Base-by-base conservation (phyloP, 2,329 filamentous ascomycete genomes). In the Chrysosporium queenslandicum region DNA sequence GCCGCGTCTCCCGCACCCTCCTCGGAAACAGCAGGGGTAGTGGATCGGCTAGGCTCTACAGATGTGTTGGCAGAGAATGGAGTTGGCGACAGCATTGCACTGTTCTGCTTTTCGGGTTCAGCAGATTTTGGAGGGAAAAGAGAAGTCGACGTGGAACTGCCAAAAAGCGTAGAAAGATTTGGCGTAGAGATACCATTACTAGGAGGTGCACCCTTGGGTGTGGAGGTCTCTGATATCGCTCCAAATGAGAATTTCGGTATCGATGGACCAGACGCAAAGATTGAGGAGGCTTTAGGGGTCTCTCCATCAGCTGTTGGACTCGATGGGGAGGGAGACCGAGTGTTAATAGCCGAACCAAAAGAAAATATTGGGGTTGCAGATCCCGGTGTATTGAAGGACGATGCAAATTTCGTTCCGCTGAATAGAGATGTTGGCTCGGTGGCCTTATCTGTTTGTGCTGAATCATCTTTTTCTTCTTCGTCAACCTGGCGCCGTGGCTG, bases 1-100 rank as follows among this genome's bases (percentile, higher is more conserved):
- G 63, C 65, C 25, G 68, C 60, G 48, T 70, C 66, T 16, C 66
- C 64, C 2, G 67, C 67, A 27, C 65, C 68, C 20, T 67, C 67
- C 46, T 72, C 71, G 3, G 71, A 71, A 7, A 32, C 48, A n/a
- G 70, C 71, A 8, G 74, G 74, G 1, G 73, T 74, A 3, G 73
- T 72, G 20, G 69, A 67, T 25, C 71, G 69, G 20, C 71, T 75
- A 16, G 66, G 63, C 32, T 65, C 60, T 6, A 60, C 66, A n/a
- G 71, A 68, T 8, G 62, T 69, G 21, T 59, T 50, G 4, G 58
- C 63, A 5, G 69, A 66, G 1, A 53, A 36, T 14, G 54, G 43
- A 41, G 48, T 40, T 8, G 53, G 52, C 12, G 50, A 49, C 12
- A 53, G 20, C 30, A 36, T 36, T 6, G 47, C 16, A 39, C 14